Evolutionary conservation across 257 asterid genomes (phyloP).

Genomic region (Plantago ovata): DNA sequence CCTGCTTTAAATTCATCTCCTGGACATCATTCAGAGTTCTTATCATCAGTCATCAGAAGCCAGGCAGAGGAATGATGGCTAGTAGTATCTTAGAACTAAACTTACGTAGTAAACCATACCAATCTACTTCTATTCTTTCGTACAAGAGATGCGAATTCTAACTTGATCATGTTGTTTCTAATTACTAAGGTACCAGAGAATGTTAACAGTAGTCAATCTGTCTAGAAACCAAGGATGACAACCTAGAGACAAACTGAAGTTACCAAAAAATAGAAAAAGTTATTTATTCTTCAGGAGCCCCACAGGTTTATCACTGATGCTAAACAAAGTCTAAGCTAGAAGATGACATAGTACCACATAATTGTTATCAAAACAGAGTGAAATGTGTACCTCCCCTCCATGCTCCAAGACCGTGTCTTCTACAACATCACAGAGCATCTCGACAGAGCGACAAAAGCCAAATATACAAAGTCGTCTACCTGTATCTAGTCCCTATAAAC

Average conservation of each 20-base stretch:
- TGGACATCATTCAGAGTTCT: neutral
- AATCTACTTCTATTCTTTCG: neutral
- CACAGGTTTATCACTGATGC: neutral
- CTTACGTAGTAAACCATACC: too few species aligned
- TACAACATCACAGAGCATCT: conserved; percentile 98
- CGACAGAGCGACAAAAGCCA: conserved; percentile 96
- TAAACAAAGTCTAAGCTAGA: neutral
- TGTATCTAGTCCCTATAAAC: conserved; percentile 69
- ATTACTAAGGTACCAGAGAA: neutral
- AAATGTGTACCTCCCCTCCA: conserved; percentile 85
- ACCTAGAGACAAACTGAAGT: neutral
- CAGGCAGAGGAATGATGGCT: neutral
- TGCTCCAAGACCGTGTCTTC: conserved; percentile 97
- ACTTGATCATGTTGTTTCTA: neutral
- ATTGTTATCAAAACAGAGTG: neutral
- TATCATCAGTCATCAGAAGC: neutral
- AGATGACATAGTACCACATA: neutral
- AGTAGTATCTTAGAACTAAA: neutral
- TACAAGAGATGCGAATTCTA: neutral
- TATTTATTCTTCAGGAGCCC: neutral
- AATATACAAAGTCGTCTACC: conserved; percentile 88
- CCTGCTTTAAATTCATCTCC: neutral
- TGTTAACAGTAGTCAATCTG: neutral
- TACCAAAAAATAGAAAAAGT: neutral
- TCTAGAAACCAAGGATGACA: conserved; percentile 5